Base-by-base conservation (phyloP, 805 yeast genomes). In the Sungouiella blattae region DNA sequence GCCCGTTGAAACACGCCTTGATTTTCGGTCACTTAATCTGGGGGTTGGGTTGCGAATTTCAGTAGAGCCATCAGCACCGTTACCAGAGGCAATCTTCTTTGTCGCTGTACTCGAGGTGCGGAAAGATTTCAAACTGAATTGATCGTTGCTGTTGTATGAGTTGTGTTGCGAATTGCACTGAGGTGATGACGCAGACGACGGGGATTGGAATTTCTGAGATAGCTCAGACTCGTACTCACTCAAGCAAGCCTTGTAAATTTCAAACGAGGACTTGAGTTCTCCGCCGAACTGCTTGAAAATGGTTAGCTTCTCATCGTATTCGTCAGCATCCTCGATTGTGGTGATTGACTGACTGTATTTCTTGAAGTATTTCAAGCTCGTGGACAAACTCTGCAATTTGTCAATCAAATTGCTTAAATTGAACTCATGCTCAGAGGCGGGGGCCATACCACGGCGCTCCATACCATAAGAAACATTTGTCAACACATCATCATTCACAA, bases 281-380 rank as follows among this genome's bases (percentile, higher is more conserved):
- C 54, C 55, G 18, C 47, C 47, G 30, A 67, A 66, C 46, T 61
- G 65, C 15, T 47, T 47, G 37, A 64, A 65, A 2, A 67, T 67
- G 39, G 55, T 36, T 9, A 66, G 26, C 37, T 65, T 64, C 36
- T 67, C 71, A 33, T 57, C 54, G 16, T 53, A 37, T 34, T 67
- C 71, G 16, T 62, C 67, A 6, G 47, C 41, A 30, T 53, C 56
- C 11, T 47, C 40, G 4, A 50, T 40, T 5, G 41, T 32, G 18
- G 45, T 28, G 1, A 63, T 62, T 1, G 67, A 57, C 26, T 51
- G 53, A 38, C 62, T 60, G 43, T 65, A 67, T 30, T 64, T 64
- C 32, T 60, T 52, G 41, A 65, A 67, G 40, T 47, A 67, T 35
- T 54, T 59, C 23, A 67, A 44, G 40, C 65, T 66, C 3, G 64